Conservation (phyloP, 2,329 filamentous ascomycete genomes). For the Venturia asperata region DNA sequence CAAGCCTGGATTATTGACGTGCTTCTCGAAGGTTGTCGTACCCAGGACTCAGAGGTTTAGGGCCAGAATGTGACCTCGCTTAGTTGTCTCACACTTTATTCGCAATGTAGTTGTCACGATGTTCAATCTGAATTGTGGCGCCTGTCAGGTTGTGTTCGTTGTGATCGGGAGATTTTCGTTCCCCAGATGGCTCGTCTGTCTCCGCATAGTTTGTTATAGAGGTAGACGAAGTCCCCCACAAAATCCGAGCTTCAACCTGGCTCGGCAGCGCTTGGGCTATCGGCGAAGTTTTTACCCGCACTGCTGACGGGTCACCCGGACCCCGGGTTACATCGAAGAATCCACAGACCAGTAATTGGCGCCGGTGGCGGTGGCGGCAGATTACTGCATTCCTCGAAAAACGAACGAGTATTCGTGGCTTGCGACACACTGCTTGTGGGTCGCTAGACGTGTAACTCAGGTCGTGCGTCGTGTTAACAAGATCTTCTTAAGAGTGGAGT, state of each 20-base stretch:
- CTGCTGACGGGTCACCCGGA: background rate
- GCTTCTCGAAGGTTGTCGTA: background rate
- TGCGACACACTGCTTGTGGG: background rate
- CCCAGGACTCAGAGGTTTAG: background rate
- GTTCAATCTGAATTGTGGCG: background rate
- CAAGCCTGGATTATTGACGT: background rate
- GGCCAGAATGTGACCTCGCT: background rate
- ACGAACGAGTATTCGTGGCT: background rate
- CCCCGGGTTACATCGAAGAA: background rate
- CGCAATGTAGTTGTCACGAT: slow-evolving; percentile 10
- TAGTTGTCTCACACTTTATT: background rate
- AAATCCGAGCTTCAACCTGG: background rate
- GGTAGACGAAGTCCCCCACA: background rate
- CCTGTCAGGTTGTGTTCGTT: background rate
- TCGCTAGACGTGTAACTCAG: background rate
- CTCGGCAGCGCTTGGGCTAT: background rate
- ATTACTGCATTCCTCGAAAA: background rate
- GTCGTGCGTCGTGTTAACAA: background rate
- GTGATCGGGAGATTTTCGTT: background rate
- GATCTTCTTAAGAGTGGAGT: background rate
- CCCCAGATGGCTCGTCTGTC: background rate
- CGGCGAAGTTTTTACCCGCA: background rate
- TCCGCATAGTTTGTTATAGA: background rate
- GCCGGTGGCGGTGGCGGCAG: background rate
- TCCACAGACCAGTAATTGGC: background rate